Evolutionary conservation across 495 filamentous ascomycete species (phyloP).

Genomic region (Aspergillus funiculosus): DNA sequence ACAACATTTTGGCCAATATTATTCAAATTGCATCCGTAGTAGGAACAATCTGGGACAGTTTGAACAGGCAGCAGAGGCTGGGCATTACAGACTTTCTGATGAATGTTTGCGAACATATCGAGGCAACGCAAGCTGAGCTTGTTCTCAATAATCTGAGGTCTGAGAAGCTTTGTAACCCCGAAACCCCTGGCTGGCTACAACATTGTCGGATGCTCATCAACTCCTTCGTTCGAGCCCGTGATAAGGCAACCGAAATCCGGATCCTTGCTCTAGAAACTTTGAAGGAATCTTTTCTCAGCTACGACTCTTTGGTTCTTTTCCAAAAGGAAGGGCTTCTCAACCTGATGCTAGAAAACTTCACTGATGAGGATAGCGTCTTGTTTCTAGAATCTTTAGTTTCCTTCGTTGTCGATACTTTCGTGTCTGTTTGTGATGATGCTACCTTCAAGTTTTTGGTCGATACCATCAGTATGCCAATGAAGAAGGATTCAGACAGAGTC

Average conservation of each 20-base stretch:
- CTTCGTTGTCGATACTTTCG: conserved; percentile 35
- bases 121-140: conserved; percentile 40
- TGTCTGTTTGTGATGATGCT: conserved; percentile 26
- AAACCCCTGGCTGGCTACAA: conserved; percentile 58
- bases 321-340: conserved; percentile 34
- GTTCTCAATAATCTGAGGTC: conserved; percentile 35
- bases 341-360: conserved; percentile 39
- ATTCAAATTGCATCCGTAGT: conserved; percentile 36
- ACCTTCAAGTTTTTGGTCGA: conserved; percentile 33
- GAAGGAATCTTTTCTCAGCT: conserved; percentile 57
- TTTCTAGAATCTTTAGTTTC: conserved; percentile 47
- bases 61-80: conserved; percentile 35
- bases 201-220: conserved; percentile 58
- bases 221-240: conserved; percentile 59
- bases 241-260: conserved; percentile 60
- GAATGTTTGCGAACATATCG: conserved; percentile 35
- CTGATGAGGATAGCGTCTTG: conserved; percentile 43
- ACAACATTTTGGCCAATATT: conserved; percentile 36
- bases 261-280: conserved; percentile 61
- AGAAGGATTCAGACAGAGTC: conserved; percentile 26
- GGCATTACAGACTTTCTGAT: conserved; percentile 35
- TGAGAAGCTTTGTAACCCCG: conserved; percentile 61
- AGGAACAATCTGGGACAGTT: conserved; percentile 39
- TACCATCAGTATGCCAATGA: conserved; percentile 36
- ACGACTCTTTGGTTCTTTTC: conserved; percentile 34